Evolutionary conservation across 2,329 filamentous ascomycete genomes (phyloP).

Genomic region (Helotiales sp.): DNA sequence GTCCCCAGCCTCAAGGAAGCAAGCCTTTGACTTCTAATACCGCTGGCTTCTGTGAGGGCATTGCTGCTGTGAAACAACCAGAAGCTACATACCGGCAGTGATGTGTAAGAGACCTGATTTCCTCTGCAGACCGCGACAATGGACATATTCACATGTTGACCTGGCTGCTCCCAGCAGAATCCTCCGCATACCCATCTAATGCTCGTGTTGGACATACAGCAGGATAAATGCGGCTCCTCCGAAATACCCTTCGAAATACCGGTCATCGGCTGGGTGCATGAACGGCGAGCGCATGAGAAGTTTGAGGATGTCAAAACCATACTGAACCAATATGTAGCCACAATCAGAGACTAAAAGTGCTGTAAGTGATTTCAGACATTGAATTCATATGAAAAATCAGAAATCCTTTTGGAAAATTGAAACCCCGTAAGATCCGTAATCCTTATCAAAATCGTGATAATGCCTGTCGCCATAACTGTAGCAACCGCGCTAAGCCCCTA

Average conservation of each 20-base stretch:
- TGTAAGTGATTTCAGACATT: neutral
- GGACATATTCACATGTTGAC: no score
- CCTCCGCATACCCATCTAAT: neutral
- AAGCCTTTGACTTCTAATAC: no score
- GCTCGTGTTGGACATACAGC: neutral
- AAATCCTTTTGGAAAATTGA: neutral
- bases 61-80: no score
- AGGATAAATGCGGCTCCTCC: conserved; percentile 3
- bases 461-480: neutral
- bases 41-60: no score
- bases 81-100: no score
- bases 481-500: conserved; percentile 5
- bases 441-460: conserved; percentile 3
- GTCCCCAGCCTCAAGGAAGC: no score
- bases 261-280: neutral
- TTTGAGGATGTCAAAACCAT: neutral
- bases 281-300: neutral
- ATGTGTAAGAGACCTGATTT: no score
- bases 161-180: no score
- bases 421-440: neutral
- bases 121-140: no score
- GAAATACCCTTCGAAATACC: no score
- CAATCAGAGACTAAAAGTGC: no score
- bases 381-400: neutral
- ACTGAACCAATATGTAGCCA: neutral